These are phyloP conservation scores for Leishmania mexicana DNA, from an alignment of 208 protist species.

Conservation along the genomic window DNA sequence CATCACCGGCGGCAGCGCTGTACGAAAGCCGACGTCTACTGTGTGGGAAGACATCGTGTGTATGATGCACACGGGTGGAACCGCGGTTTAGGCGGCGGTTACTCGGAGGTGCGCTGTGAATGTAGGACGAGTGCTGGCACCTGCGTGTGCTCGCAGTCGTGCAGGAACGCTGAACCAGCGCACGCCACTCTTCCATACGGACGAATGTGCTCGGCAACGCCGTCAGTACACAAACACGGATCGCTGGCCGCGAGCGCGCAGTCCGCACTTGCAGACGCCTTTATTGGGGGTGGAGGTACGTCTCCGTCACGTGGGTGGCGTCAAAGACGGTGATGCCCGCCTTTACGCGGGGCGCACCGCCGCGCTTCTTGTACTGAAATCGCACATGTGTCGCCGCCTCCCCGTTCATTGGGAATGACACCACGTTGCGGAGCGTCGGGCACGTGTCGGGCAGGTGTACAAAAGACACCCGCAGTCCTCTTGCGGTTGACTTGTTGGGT, in stretches of 20 bases:
- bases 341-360: conserved; percentile 26
- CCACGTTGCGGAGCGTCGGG: conserved; percentile 31
- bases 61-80: no score
- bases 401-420: conserved; percentile 20
- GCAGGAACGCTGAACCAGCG: no score
- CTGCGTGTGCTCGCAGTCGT: no score
- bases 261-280: not conserved
- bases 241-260: not conserved
- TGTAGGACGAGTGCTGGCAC: no score
- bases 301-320: conserved; percentile 32
- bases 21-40: no score
- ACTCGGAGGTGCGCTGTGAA: no score
- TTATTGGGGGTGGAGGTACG: conserved; percentile 31
- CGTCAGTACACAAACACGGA: not conserved
- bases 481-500: conserved; percentile 22
- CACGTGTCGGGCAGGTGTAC: conserved; percentile 35
- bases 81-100: no score
- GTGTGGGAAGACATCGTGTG: no score
- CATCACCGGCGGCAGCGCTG: no score
- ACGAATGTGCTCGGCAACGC: no score
- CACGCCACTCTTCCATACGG: no score
- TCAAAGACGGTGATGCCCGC: conserved; percentile 33
- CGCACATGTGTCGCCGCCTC: conserved; percentile 19
- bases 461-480: conserved; percentile 37
- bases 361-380: conserved; percentile 52